Evolutionary conservation across 2,329 filamentous ascomycete species (phyloP), one percentile per base, ranked within the genome.

Genomic region (Ascochyta clinopodiicola): DNA sequence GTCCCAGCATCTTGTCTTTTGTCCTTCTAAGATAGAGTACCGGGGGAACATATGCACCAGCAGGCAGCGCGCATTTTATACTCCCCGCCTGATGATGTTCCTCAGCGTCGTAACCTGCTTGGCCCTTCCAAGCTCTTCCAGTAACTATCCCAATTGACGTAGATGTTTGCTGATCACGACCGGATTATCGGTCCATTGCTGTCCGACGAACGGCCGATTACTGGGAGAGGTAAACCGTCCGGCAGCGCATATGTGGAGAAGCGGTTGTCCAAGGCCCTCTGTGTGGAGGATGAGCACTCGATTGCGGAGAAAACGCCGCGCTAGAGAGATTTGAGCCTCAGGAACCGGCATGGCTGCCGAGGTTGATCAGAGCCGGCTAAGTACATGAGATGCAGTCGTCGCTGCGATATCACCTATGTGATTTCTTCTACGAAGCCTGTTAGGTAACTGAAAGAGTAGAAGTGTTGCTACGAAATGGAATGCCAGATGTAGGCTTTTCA

Each of bases 151-250:
- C 19, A 49, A 60, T 56, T 45, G 39, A 64, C 45, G 51, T 52
- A 47, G 22, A 27, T 55, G 27, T 31, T 35, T 49, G 64, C 50
- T 61, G 61, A 67, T 65, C 62, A 24, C 45, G 22, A 32, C 56
- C 65, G 61, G 63, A 29, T 36, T 40, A 45, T 59, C 66, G 66
- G 66, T 49, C 55, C 34, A 67, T 63, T 67, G 44, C 44, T 57
- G 61, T 55, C 64, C 66, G 66, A 62, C 35, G 19, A 38, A 39
- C 45, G 43, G 43, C 2, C 2, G 15, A 21, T 46, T 47, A 38
- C 53, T 56, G 34, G 15, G 36, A 47, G 39, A 32, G 53, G 53
- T 35, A 56, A 32, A 34, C 42, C 43, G 37, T 47, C 53, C 53
- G 53, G 15, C 25, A 17, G 17, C 42, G 36, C n/a, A n/a, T 34